These are phyloP conservation scores for Lagenidium sp. DNA, from an alignment of 352 stramenopile species.

Conservation along the genomic window DNA sequence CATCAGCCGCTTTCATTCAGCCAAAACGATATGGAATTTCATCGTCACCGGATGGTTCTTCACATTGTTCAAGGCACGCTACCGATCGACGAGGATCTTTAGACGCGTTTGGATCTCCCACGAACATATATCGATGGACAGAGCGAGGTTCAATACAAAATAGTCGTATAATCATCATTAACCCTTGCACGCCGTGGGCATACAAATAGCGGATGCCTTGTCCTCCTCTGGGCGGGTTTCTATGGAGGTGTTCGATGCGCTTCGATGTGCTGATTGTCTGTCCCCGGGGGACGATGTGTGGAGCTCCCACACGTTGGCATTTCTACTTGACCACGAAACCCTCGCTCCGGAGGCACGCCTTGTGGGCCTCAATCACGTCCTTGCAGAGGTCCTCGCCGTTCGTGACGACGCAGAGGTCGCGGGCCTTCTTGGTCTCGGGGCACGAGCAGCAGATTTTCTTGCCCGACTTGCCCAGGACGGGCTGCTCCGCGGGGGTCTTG, in stretches of 20 bases:
- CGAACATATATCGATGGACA: too few relatives aligned
- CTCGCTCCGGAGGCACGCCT: constrained; percentile 93
- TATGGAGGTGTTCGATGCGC: too few relatives aligned
- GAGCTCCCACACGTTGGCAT: too few relatives aligned
- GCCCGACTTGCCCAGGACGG: constrained; percentile 88
- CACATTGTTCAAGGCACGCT: constrained; percentile 55
- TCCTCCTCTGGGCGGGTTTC: too few relatives aligned
- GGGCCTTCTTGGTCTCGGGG: constrained; percentile 93
- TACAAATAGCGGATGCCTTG: too few relatives aligned
- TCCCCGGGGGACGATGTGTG: too few relatives aligned
- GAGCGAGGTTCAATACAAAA: not conserved
- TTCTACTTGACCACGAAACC: constrained; percentile 93
- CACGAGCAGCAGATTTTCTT: constrained; percentile 99
- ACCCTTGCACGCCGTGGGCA: too few relatives aligned
- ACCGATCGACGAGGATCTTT: constrained; percentile 61
- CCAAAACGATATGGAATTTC: constrained; percentile 81
- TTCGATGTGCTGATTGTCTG: too few relatives aligned
- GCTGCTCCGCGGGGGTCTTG: constrained; percentile 15
- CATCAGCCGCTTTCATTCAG: constrained; percentile 48
- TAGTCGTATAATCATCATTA: not conserved
- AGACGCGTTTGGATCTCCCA: too few relatives aligned
- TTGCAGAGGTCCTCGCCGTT: constrained; percentile 91
- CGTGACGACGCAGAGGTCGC: constrained; percentile 88
- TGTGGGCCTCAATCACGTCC: constrained; percentile 96
- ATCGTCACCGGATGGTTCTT: constrained; percentile 75